Evolutionary conservation across 495 filamentous ascomycete genomes (phyloP), one percentile per base, ranked within the genome.

Genomic region (Aspergillus funiculosus): DNA sequence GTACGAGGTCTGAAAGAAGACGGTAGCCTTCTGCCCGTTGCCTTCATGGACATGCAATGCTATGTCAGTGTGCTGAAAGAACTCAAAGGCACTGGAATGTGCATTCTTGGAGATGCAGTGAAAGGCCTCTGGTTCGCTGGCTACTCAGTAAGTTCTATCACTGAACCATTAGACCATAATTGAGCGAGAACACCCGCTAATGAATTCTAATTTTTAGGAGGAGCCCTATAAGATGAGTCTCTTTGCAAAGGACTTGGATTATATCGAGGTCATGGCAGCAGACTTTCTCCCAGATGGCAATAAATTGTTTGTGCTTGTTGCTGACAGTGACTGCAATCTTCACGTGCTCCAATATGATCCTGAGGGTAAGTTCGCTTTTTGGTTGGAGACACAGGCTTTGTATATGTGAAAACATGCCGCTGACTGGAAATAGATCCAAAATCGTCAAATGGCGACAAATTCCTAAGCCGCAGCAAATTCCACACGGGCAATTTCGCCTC

Each of bases 41-140:
- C 92, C 1, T 99, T 99, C 56, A 86, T 99, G 80, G 92, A 99
- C 56, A 89, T 95, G 82, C 90, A 86, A 69, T 89, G 86, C 66
- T 90, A 91, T 62, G 85, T 94, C 22, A 87, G 78, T 2, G 76
- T 83, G 3, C 80, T 84, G 35, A 94, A 89, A 59, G 86, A 87
- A 51, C 73, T 97, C 27, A 77, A 77, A 18, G 81, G 84, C 1
- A 94, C 89, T 0, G 90, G 91, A 3, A 72, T 97, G 58, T 86
- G 81, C 52, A 64, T 94, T 4, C 74, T 95, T 60, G 85, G 83
- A 0, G 92, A 99, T 68, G 90, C 86, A 4, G 75, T 90, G 53
- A 95, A 95, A 63, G 91, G 91, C 0, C 70, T 95, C 8, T 95
- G 90, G 89, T 94, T 99, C 48, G 85, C 83, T 11, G 92, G 92